These are phyloP conservation scores for Aspergillus egyptiacus DNA, from an alignment of 495 filamentous ascomycete species.

Conservation along the genomic window DNA sequence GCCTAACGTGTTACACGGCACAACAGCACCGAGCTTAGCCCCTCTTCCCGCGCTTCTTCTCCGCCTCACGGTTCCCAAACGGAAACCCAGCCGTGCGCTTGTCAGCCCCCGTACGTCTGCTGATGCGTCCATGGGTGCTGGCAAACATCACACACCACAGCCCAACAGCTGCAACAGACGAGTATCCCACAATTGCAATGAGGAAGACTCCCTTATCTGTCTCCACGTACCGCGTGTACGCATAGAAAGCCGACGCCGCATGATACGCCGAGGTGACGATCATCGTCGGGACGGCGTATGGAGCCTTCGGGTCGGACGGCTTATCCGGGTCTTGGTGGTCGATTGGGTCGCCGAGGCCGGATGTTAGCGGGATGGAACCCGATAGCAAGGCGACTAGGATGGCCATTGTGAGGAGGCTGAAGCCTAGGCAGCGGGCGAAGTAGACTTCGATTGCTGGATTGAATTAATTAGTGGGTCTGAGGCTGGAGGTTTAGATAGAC, in stretches of 20 bases:
- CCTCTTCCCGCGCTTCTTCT: conserved; percentile 43
- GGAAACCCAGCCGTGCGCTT: conserved; percentile 76
- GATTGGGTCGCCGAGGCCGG: conserved; percentile 36
- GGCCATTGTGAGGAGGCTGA: conserved; percentile 61
- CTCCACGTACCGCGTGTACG: conserved; percentile 56
- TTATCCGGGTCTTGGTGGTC: conserved; percentile 32
- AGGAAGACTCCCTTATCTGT: conserved; percentile 49
- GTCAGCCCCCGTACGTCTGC: conserved; percentile 67
- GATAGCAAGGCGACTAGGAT: conserved; percentile 62
- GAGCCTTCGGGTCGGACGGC: conserved; percentile 48
- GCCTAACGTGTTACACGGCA: no score
- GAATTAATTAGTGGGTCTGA: background rate
- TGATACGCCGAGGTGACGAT: conserved; percentile 65
- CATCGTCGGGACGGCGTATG: conserved; percentile 63
- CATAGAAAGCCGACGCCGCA: conserved; percentile 54
- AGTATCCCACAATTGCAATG: conserved; percentile 47
- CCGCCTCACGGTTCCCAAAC: conserved; percentile 50
- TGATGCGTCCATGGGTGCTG: conserved; percentile 55
- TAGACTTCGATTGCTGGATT: conserved; percentile 63
- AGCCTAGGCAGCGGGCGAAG: conserved; percentile 62
- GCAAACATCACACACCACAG: conserved; percentile 74
- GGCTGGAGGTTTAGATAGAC: background rate
- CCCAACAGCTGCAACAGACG: conserved; percentile 53
- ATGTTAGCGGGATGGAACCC: conserved; percentile 66
- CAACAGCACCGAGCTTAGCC: background rate